Base-by-base conservation (phyloP, 2,329 filamentous ascomycete species). In the Paradendryphiella salina region DNA sequence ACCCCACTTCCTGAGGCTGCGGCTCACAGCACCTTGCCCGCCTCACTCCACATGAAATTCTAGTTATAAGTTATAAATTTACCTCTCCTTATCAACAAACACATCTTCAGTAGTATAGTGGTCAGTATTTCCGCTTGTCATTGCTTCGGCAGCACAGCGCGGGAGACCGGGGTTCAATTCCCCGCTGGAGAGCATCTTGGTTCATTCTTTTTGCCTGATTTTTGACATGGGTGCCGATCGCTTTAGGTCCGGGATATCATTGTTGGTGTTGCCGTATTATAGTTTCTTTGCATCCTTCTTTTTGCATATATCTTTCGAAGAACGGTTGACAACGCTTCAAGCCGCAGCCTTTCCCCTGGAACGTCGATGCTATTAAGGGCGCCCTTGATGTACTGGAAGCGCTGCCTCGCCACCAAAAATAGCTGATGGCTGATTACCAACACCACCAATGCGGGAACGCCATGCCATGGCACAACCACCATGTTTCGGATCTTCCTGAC, bases 351-450 rank as follows among this genome's bases (percentile, higher is more conserved):
- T 26, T 2, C 10, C 23, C 10, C 8, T 26, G 23, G 23, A 26
- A 26, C 10, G 23, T 10, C 10, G 2, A 10, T 10, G 23, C 10
- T 9, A 26, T 26, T 9, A 26, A 26, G 23, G 23, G 23, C 8
- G 8, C 15, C 13, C 39, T 11, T 23, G 8, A 10, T 15, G 15
- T 13, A 42, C 13, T 31, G 1, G 4, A 10, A 13, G 29, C 8
- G 42, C 48, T 44, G 9, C 10, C 17, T 33, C 9, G 10, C 4
- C 8, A 11, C 45, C 38, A 46, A 50, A 49, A 53, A 53, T 56
- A 56, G 45, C 21, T 37, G n/a, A 17, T 20, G 33, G 46, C 38
- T 42, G 44, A 31, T 33, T 9, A 50, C 51, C 38, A 23, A 36
- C 20, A 32, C 28, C 17, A 45, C 31, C 17, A 35, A 15, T 31